Evolutionary conservation across 805 yeast species (phyloP).

Genomic region (Teunomyces aglyptinius): DNA sequence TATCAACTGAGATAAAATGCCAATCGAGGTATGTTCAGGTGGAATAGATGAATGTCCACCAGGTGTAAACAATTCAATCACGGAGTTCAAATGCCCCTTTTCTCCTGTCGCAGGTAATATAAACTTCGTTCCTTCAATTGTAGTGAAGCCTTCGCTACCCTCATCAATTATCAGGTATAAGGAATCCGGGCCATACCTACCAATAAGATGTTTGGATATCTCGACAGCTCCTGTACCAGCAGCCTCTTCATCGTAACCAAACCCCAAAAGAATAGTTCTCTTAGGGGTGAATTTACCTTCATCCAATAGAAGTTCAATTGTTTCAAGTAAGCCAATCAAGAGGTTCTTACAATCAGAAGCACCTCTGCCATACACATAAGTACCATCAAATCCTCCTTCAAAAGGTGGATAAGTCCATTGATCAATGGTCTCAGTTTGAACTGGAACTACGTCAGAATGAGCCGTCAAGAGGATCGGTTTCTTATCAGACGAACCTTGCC

Average conservation of each 20-base stretch:
- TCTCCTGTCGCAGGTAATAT: constrained; percentile 49
- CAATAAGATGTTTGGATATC: constrained; percentile 33
- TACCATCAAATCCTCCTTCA: constrained; percentile 34
- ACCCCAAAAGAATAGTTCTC: constrained; percentile 45
- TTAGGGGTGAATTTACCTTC: constrained; percentile 37
- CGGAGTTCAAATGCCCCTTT: constrained; percentile 45
- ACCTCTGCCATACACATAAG: constrained; percentile 35
- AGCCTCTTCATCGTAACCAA: constrained; percentile 53
- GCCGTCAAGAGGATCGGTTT: constrained; percentile 39
- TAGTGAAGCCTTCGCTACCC: constrained; percentile 21
- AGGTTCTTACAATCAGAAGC: constrained; percentile 41
- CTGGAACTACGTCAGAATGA: constrained; percentile 44
- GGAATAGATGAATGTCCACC: constrained; percentile 56
- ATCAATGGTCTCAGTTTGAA: constrained; percentile 35
- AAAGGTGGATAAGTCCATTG: constrained; percentile 41
- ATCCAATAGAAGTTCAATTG: constrained; percentile 31
- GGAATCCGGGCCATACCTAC: constrained; percentile 42
- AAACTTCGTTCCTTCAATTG: constrained; percentile 35
- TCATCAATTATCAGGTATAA: constrained; percentile 48
- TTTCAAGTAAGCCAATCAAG: constrained; percentile 41
- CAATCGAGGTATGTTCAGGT: constrained; percentile 48
- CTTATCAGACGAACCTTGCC: constrained; percentile 32
- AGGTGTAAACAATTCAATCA: constrained; percentile 41
- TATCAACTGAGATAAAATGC: constrained; percentile 43
- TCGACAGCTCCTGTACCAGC: constrained; percentile 39